Evolutionary conservation across 2,329 filamentous ascomycete genomes (phyloP).

Genomic region (Pezicula radicicola): DNA sequence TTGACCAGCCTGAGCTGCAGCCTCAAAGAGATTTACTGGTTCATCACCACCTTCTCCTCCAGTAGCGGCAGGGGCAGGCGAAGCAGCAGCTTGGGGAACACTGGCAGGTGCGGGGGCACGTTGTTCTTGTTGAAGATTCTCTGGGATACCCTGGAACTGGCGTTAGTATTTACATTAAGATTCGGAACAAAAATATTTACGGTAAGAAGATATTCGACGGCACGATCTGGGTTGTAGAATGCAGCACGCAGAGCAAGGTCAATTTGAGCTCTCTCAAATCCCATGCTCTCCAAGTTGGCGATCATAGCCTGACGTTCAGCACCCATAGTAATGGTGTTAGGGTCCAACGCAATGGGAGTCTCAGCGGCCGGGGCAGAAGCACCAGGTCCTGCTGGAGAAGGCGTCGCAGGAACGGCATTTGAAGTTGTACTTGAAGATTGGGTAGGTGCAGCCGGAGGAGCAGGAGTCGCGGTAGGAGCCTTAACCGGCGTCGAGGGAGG

Average conservation of each 20-base stretch:
- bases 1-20: conserved; percentile 68
- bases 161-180: conserved; percentile 9
- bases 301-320: conserved; percentile 78
- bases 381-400: conserved; percentile 39
- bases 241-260: conserved; percentile 94
- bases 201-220: conserved; percentile 90
- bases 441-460: conserved; percentile 60
- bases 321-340: conserved; percentile 83
- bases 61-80: conserved; percentile 37
- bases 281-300: conserved; percentile 95
- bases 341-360: conserved; percentile 51
- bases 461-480: conserved; percentile 52
- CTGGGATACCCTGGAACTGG: conserved; percentile 75
- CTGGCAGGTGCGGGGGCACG: conserved; percentile 44
- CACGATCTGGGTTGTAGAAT: conserved; percentile 94
- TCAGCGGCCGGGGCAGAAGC: conserved; percentile 46
- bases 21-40: conserved; percentile 86
- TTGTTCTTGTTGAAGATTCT: conserved; percentile 73
- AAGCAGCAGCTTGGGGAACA: conserved; percentile 38
- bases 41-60: conserved; percentile 58
- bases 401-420: conserved; percentile 45
- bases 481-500: conserved; percentile 62
- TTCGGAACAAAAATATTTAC: conserved; percentile 47
- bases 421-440: conserved; percentile 49
- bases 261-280: conserved; percentile 84